Evolutionary conservation across 805 yeast species (phyloP), one percentile per base, ranked within the genome.

Genomic region (Ogataea trehaloabstinens): DNA sequence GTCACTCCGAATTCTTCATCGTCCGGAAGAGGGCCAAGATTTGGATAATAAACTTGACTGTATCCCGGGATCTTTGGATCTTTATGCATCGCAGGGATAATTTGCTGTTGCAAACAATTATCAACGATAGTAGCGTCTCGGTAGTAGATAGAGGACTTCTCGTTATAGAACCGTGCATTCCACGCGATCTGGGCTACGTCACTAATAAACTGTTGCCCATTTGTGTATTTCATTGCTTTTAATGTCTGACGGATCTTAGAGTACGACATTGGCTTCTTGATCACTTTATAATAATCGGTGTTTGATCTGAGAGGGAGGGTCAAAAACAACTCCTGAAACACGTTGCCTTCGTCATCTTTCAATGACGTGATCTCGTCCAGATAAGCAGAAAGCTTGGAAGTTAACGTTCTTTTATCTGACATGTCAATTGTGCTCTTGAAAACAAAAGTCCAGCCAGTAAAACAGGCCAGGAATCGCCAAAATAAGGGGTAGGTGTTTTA

Each of bases 111-210:
- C 33, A 82, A 56, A 55, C 61, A 79, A 30, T 68, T 59, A 51
- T 82, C 82, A 45, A 82, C 60, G 17, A 78, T 66, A 15, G 70
- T 67, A 3, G 89, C 96, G 51, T 83, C 85, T 18, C 70, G 69
- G 61, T 83, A 85, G 37, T 85, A 82, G 13, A 67, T 67, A 1
- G 89, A 78, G 11, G 73, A 80, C 45, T 79, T 80, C 41, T 79
- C 80, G 61, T 91, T 91, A 62, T 82, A 91, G 33, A 82, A 76
- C 44, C 86, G 76, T 3, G 97, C 96, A 56, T 91, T 91, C 89
- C 95, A 87, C 1, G 87, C 76, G 37, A 91, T 84, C 60, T 86
- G 95, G 0, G 83, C 87, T 42, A 90, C 58, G 60, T 90, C 96
- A 41, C 68, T 73, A 25, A 90, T 65, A 59, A 87, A 89, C 31